phyloP scores from a whole-genome alignment of 345 rosid species.

The Eucalyptus erythrocorys region DNA sequence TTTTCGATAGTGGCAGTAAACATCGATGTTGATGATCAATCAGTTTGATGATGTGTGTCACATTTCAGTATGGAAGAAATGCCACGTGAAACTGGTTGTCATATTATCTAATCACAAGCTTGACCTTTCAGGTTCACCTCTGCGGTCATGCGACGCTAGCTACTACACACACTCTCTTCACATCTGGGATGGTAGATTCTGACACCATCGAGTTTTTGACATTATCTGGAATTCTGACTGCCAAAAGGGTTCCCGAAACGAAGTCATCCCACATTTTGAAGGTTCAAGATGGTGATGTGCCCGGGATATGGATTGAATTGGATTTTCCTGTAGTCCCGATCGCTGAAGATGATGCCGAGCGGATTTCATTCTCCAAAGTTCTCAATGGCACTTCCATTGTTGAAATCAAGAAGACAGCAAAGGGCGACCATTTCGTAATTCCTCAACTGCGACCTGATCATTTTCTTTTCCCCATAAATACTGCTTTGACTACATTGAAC shows the following conservation, averaged over 20 bases:
- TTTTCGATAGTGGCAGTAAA: not conserved
- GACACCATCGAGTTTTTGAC: conserved; percentile 55
- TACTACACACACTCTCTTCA: conserved; percentile 56
- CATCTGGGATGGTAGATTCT: conserved; percentile 34
- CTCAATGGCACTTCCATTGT: conserved; percentile 31
- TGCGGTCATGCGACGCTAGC: conserved; percentile 93
- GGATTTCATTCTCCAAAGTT: conserved; percentile 29
- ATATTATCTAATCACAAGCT: not conserved
- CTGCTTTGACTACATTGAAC: not conserved
- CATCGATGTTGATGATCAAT: not conserved
- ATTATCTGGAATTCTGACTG: conserved; percentile 51
- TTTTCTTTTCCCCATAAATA: not conserved
- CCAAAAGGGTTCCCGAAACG: conserved; percentile 30
- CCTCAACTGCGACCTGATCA: not conserved
- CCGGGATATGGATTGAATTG: conserved; percentile 30
- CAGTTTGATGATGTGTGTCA: not conserved
- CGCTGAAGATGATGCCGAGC: conserved; percentile 16
- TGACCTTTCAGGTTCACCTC: conserved; percentile 35
- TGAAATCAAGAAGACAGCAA: conserved; percentile 39
- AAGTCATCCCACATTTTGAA: not conserved
- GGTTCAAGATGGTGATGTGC: conserved; percentile 13
- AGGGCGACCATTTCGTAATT: conserved; percentile 36
- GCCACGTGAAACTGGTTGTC: not conserved
- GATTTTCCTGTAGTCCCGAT: conserved; percentile 33
- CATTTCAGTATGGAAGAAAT: not conserved